phyloP scores from a whole-genome alignment of 495 filamentous ascomycete species.

The Neurospora hispaniola region DNA sequence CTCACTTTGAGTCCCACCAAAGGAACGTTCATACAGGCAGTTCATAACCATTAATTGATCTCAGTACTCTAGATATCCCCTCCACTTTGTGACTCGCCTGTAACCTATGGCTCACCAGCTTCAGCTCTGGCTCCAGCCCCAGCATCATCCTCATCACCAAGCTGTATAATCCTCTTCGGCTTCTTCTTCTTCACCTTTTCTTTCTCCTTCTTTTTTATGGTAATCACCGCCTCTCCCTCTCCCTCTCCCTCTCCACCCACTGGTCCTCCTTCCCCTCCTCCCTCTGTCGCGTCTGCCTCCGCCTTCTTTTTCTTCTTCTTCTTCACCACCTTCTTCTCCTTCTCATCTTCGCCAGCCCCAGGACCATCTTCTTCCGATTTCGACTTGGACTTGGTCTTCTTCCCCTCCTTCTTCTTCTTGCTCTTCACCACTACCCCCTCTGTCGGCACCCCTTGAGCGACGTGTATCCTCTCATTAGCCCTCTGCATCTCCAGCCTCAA shows the following conservation, averaged over 20 bases:
- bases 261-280: slow-evolving; percentile 18
- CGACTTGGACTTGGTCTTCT: slow-evolving; percentile 16
- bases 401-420: slow-evolving; percentile 61
- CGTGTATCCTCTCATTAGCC: slow-evolving; percentile 69
- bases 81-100: neutral
- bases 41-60: neutral
- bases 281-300: slow-evolving; percentile 26
- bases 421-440: slow-evolving; percentile 70
- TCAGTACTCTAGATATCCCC: neutral
- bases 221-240: slow-evolving; percentile 10
- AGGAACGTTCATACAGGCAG: neutral
- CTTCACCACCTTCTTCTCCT: slow-evolving; percentile 5
- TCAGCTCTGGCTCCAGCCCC: neutral
- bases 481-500: slow-evolving; percentile 84
- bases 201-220: slow-evolving; percentile 32
- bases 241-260: neutral
- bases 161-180: slow-evolving; percentile 20
- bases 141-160: slow-evolving; percentile 11
- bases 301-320: slow-evolving; percentile 3
- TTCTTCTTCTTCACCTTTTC: slow-evolving; percentile 43
- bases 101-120: neutral
- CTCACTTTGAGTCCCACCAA: neutral
- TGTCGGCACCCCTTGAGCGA: slow-evolving; percentile 53
- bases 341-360: neutral
- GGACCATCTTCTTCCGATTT: neutral